Percentiles rank a stretch among this genome's conserved stretches.
phyloP scores from a whole-genome alignment of 257 asterid species.

The Nicotiana obtusifolia region DNA sequence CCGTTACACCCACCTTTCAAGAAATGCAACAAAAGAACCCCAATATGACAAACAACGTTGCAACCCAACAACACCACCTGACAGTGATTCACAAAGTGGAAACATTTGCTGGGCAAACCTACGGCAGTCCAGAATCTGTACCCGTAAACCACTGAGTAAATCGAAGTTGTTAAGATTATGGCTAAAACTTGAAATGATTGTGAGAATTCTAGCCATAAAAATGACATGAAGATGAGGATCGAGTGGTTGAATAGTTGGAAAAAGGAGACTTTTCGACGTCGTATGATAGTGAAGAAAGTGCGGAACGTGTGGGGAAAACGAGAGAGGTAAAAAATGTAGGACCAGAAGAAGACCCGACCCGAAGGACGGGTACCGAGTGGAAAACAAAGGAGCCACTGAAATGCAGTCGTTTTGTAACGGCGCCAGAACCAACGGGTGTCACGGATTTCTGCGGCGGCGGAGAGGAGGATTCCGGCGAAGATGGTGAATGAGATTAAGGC shows the following conservation, averaged over 20 bases:
- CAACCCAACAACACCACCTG: constrained; percentile 53
- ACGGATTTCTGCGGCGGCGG: constrained; percentile 79
- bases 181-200: constrained; percentile 77
- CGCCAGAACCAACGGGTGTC: constrained; percentile 86
- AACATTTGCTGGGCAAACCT: constrained; percentile 61
- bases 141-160: constrained; percentile 72
- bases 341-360: constrained; percentile 94
- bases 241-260: constrained; percentile 61
- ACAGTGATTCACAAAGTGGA: constrained; percentile 70
- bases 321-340: constrained; percentile 67
- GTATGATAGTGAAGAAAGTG: constrained; percentile 37
- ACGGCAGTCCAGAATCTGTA: constrained; percentile 88
- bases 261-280: constrained; percentile 38
- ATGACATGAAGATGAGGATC: constrained; percentile 52
- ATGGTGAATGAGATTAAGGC: constrained; percentile 63
- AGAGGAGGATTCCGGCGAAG: constrained; percentile 63
- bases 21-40: constrained; percentile 57
- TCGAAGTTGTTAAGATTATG: constrained; percentile 46
- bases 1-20: constrained; percentile 83
- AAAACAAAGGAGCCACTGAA: constrained; percentile 83
- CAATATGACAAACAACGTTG: constrained; percentile 63
- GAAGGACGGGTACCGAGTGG: constrained; percentile 87
- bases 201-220: constrained; percentile 83
- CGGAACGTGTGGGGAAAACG: constrained; percentile 72
- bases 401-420: constrained; percentile 54